These are phyloP conservation scores for Paspalum notatum DNA, from an alignment of 176 grass and related monocot genomes.

Conservation along the genomic window DNA sequence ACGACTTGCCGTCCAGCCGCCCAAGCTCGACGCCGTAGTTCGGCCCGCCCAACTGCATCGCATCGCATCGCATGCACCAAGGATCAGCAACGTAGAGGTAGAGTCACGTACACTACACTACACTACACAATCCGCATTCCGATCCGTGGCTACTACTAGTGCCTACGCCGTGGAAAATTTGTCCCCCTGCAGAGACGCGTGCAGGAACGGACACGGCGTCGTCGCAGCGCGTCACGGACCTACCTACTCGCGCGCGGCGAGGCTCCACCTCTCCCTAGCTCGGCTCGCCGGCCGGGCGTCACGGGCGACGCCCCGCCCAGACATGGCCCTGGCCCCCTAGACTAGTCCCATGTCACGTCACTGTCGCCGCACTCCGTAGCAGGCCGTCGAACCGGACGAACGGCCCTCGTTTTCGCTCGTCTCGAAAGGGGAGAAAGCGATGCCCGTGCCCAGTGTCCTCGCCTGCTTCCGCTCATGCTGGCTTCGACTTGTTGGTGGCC, in stretches of 20 bases:
- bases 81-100: too few relatives aligned
- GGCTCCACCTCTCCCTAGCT: too few relatives aligned
- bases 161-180: slow-evolving; percentile 33
- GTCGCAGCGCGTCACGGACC: slow-evolving; percentile 21
- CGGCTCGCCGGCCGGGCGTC: too few relatives aligned
- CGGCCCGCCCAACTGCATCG: slow-evolving; percentile 58
- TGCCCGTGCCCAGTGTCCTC: too few relatives aligned
- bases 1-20: slow-evolving; percentile 64
- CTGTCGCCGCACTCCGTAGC: not conserved
- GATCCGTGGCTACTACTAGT: not conserved
- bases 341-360: slow-evolving; percentile 29
- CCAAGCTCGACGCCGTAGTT: slow-evolving; percentile 74
- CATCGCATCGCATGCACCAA: too few relatives aligned
- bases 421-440: slow-evolving; percentile 13
- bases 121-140: not conserved
- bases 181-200: not conserved
- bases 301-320: too few relatives aligned
- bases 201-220: not conserved
- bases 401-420: not conserved
- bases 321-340: too few relatives aligned
- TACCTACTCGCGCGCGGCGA: too few relatives aligned
- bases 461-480: too few relatives aligned
- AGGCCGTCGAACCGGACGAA: not conserved
- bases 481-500: too few relatives aligned
- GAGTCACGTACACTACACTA: too few relatives aligned